Base-by-base conservation (phyloP, 352 stramenopile species). In the Globisporangium solare region DNA sequence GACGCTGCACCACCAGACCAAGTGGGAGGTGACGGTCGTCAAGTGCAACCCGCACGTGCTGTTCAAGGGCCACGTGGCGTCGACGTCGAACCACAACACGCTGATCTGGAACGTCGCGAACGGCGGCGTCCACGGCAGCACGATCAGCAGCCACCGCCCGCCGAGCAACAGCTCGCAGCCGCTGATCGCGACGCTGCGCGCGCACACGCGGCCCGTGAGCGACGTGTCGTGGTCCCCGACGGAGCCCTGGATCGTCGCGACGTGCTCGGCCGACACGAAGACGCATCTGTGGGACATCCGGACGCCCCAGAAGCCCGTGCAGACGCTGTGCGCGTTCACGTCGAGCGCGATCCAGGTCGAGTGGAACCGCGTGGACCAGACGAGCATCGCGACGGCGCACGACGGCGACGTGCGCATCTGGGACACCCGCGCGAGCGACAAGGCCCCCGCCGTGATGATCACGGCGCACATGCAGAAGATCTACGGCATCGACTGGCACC, bases 391-490 rank as follows among this genome's bases (percentile, higher is more conserved):
- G n/a, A 92, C 83, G 12, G 79, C 83, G 11, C 84, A 94, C 58
- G 83, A 90, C 48, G 79, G 81, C 48, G 83, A 92, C 47, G 83
- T 92, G 39, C 68, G 79, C 22, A 66, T 94, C 2, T 94, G 83
- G 83, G 83, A 94, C 60, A 76, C 83, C 14, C 75, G 84, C 27
- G 66, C 68, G 1, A 76, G 76, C 56, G 71, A 78, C 57, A 75
- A 76, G 20, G 67, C 68, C 6, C 79, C 83, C 0, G 74, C 69
- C 13, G 76, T 73, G 40, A 61, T 78, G 27, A 89, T 94, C 59
- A 88, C 78, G 0, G 84, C 82, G 18, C 84, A 92, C 56, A 88
- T 90, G 78, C 84, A 94, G 45, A 88, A 87, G 60, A 90, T 94
- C 66, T 83, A 87, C 52, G 79, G 75, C 2, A 60, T 94, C 6